These are phyloP conservation scores for Salix suchowensis DNA, from an alignment of 345 rosid genomes.

Conservation along the genomic window DNA sequence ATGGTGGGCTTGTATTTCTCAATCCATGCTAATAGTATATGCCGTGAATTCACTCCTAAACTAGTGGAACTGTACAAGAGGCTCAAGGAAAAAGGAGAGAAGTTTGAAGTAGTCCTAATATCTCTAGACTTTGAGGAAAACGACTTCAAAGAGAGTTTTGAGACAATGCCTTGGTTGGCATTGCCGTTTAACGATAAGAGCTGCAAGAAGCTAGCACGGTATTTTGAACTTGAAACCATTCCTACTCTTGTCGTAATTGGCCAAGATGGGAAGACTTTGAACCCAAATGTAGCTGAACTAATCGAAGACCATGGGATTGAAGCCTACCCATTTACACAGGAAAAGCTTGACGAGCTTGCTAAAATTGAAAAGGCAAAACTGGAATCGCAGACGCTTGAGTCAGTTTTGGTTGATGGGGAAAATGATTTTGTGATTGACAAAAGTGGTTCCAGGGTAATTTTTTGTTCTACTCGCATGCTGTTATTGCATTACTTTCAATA, in stretches of 20 bases:
- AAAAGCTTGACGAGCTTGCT: constrained; percentile 41
- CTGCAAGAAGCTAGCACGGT: constrained; percentile 40
- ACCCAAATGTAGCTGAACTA: constrained; percentile 51
- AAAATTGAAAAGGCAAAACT: constrained; percentile 44
- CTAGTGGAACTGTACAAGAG: constrained; percentile 46
- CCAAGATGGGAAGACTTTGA: constrained; percentile 60
- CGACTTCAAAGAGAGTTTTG: constrained; percentile 43
- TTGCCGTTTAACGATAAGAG: constrained; percentile 52
- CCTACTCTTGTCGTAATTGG: constrained; percentile 67
- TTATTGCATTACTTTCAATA: too few relatives aligned
- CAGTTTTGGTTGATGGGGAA: constrained; percentile 53
- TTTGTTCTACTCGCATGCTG: neutral
- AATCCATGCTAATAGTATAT: constrained; percentile 12
- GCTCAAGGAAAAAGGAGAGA: constrained; percentile 48
- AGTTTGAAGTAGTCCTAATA: constrained; percentile 60
- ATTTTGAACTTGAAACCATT: constrained; percentile 48
- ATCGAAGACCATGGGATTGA: constrained; percentile 53
- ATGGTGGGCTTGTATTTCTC: constrained; percentile 55
- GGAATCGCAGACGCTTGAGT: constrained; percentile 57
- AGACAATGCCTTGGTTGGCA: constrained; percentile 64
- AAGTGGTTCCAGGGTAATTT: constrained; percentile 47
- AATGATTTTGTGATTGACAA: constrained; percentile 52
- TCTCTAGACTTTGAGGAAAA: constrained; percentile 56
- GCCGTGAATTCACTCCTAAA: constrained; percentile 45
- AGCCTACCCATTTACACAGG: constrained; percentile 69